Conservation (phyloP, 345 rosid genomes). For the Gossypium thurberi region DNA sequence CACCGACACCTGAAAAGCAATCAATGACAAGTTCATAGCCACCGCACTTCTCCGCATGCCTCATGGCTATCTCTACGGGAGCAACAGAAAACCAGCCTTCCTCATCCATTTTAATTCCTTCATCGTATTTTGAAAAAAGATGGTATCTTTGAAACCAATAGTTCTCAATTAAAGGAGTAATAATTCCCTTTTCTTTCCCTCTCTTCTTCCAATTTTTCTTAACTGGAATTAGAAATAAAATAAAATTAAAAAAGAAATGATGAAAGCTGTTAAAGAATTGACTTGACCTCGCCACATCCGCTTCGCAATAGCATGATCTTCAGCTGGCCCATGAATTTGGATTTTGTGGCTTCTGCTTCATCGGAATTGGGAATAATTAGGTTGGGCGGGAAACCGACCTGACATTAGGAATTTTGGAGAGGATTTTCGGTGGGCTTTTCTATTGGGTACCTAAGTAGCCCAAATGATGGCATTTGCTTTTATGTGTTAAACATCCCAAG, state of each 20-base stretch:
- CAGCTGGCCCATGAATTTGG: not conserved
- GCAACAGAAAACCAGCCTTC: slow-evolving; percentile 51
- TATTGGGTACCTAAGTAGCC: not conserved
- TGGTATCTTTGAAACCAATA: slow-evolving; percentile 41
- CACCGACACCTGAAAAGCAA: slow-evolving; percentile 46
- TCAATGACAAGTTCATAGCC: slow-evolving; percentile 35
- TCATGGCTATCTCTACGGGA: slow-evolving; percentile 38
- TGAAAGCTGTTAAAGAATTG: not conserved
- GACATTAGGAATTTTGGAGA: not conserved
- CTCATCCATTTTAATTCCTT: slow-evolving; percentile 43
- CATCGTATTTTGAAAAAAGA: slow-evolving; percentile 38
- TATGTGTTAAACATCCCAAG: no score
- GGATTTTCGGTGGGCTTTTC: not conserved
- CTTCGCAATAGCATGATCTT: not conserved
- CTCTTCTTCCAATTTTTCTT: not conserved
- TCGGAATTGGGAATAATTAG: not conserved
- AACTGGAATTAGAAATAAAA: not conserved
- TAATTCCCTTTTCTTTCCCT: not conserved
- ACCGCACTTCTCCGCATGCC: slow-evolving; percentile 36
- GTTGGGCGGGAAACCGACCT: not conserved
- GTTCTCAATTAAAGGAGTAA: slow-evolving; percentile 21
- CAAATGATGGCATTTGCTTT: no score
- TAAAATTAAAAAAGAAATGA: not conserved
- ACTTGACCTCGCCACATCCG: slow-evolving; percentile 1
- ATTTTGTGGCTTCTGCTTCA: not conserved